phyloP scores from a whole-genome alignment of 2,329 filamentous ascomycete genomes.

The Karstenula rhodostoma region DNA sequence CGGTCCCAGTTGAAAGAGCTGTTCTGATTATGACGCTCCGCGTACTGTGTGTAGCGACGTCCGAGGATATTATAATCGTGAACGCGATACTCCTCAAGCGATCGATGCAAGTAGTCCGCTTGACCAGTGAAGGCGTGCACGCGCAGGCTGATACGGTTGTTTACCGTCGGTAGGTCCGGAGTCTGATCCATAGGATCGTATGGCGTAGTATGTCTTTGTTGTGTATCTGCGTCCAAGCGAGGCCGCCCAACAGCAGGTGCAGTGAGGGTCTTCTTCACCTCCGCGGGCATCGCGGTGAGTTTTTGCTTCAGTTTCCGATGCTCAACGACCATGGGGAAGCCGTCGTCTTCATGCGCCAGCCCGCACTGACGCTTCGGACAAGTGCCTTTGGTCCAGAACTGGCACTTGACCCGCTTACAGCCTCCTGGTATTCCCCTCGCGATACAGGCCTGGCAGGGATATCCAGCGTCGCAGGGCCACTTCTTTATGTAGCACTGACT shows the following conservation, averaged over 20 bases:
- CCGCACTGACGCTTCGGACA: neutral
- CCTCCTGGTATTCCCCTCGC: neutral
- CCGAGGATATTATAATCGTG: no score
- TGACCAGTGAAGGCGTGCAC: no score
- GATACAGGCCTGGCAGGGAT: constrained; percentile 1
- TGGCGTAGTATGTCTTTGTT: no score
- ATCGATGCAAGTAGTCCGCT: no score
- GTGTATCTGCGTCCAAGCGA: neutral
- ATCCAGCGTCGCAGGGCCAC: constrained; percentile 5
- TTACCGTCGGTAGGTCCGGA: no score
- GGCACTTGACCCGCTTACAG: constrained; percentile 6
- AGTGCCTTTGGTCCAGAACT: constrained; percentile 1
- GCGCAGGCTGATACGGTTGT: no score
- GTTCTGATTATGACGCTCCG: no score
- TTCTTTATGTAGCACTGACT: constrained; percentile 5
- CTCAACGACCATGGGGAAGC: neutral
- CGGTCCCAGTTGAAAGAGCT: no score
- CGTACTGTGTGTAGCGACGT: no score
- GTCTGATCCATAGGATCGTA: no score
- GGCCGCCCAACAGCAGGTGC: neutral
- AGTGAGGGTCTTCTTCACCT: neutral
- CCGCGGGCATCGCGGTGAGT: neutral
- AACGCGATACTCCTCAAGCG: no score
- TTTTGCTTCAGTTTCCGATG: constrained; percentile 9
- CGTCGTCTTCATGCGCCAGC: constrained; percentile 7